Base-by-base conservation (phyloP, 1,284 basidiomycete species). In the Microbotryum violaceum region DNA sequence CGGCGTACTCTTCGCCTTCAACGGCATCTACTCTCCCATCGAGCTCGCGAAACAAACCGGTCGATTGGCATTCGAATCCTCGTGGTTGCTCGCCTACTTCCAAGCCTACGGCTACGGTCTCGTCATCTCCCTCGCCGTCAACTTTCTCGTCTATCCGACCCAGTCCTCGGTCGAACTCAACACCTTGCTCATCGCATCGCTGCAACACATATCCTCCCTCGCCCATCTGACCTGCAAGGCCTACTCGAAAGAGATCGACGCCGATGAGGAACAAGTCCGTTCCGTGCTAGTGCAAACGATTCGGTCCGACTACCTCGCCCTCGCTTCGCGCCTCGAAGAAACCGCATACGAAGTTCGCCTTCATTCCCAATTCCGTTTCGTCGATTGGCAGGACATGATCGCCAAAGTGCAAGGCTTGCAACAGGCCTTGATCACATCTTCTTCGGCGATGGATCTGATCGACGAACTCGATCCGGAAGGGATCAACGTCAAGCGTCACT, bases 391-490 rank as follows among this genome's bases (percentile, higher is more conserved):
- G 25, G 57, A 62, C 51, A 67, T 67, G 62, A 67, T 67, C 25
- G n/a, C 37, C 10, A 46, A 50, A 3, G 65, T 67, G 0, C 65
- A 67, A 46, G 65, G 60, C 12, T 53, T 67, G 3, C 65, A 67
- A 46, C 65, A 67, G 45, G 63, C 62, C 4, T 58, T 67, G 27
- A 64, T 64, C 55, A 67, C 65, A 3, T 49, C 60, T 0, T 61
- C 65, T 12, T 67, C 65, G 3, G 65, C 65, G 3, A 56, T 62
- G 53, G 65, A 67, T 56, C 44, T 64, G 3, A 67, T 67, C 46
- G 60, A 60, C 54, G 53, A 54, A 14, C 51, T 64, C 18, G 65
- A 67, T 25, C 65, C 62, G 2, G 31, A 18, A 10, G 65, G 65
- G 14, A 49, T 59, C 48, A 61, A 61, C 37, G 57, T 54, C 37